These are phyloP conservation scores for Teunomyces funiuensis DNA, from an alignment of 805 yeast genomes.

Conservation along the genomic window DNA sequence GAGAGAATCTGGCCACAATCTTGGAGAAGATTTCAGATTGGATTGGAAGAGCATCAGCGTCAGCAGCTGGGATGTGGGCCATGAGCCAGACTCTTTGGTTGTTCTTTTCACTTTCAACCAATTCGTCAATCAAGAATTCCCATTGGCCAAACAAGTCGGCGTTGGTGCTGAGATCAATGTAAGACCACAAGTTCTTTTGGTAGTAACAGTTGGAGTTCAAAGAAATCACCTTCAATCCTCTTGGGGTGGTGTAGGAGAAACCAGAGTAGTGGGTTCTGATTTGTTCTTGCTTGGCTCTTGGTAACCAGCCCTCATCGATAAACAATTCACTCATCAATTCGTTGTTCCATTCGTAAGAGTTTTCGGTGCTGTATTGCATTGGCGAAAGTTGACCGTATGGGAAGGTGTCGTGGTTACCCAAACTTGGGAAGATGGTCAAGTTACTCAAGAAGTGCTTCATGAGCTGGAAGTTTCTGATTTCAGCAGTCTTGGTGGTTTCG, in stretches of 20 bases:
- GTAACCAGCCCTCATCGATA: slow-evolving; percentile 39
- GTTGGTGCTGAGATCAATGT: slow-evolving; percentile 52
- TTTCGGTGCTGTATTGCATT: slow-evolving; percentile 24
- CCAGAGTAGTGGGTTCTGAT: slow-evolving; percentile 58
- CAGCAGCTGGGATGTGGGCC: slow-evolving; percentile 65
- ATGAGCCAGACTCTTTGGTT: slow-evolving; percentile 72
- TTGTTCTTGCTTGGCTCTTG: slow-evolving; percentile 20
- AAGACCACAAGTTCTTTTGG: slow-evolving; percentile 52
- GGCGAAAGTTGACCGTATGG: slow-evolving; percentile 73
- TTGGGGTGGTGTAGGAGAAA: slow-evolving; percentile 52
- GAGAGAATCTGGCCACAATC: slow-evolving; percentile 65
- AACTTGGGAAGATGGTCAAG: slow-evolving; percentile 58
- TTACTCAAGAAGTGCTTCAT: slow-evolving; percentile 52
- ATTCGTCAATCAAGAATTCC: slow-evolving; percentile 59
- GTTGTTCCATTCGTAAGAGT: slow-evolving; percentile 38
- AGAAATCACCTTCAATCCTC: slow-evolving; percentile 60
- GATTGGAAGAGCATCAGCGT: slow-evolving; percentile 56
- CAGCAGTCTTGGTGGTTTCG: slow-evolving; percentile 69
- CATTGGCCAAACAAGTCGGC: slow-evolving; percentile 66
- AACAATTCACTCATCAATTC: slow-evolving; percentile 38
- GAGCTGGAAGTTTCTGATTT: slow-evolving; percentile 64
- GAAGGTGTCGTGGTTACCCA: slow-evolving; percentile 73
- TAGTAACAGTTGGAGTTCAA: slow-evolving; percentile 70
- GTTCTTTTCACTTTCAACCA: slow-evolving; percentile 54
- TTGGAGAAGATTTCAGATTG: slow-evolving; percentile 56